phyloP scores from a whole-genome alignment of 169 alveolate species.

The Plasmodium fragile region DNA sequence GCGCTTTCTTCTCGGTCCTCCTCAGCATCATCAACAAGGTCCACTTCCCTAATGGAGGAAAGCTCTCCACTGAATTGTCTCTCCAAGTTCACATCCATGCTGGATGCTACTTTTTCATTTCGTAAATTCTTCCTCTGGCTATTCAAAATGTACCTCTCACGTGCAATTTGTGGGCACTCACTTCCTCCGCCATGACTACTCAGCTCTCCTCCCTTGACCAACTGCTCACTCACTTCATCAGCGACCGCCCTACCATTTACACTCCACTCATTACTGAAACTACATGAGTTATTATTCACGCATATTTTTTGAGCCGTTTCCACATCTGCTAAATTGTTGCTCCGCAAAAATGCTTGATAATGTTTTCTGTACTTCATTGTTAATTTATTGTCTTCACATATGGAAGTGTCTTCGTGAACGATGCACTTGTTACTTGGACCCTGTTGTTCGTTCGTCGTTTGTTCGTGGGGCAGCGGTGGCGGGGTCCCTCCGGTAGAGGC shows the following conservation, averaged over 20 bases:
- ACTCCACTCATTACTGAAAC: neutral
- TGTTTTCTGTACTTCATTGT: constrained; percentile 5
- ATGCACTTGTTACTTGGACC: neutral
- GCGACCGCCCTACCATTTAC: neutral
- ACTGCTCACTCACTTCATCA: neutral
- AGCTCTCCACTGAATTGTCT: neutral
- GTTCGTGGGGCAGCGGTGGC: neutral
- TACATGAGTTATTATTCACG: neutral
- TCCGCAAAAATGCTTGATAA: constrained; percentile 20
- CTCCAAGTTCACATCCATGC: neutral
- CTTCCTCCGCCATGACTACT: neutral
- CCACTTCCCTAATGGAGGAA: neutral
- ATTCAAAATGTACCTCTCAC: neutral
- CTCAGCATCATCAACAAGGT: neutral
- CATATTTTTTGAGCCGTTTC: neutral
- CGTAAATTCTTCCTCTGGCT: neutral
- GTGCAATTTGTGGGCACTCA: neutral
- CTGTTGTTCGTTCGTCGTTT: neutral
- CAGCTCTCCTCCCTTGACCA: neutral
- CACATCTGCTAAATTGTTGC: constrained; percentile 17
- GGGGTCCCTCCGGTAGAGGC: neutral
- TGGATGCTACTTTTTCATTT: neutral
- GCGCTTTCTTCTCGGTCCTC: neutral
- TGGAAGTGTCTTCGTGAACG: neutral
- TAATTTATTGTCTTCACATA: neutral